Evolutionary conservation across 2,329 filamentous ascomycete species (phyloP), one percentile per base, ranked within the genome.

Genomic region (Neospermospora avenae): DNA sequence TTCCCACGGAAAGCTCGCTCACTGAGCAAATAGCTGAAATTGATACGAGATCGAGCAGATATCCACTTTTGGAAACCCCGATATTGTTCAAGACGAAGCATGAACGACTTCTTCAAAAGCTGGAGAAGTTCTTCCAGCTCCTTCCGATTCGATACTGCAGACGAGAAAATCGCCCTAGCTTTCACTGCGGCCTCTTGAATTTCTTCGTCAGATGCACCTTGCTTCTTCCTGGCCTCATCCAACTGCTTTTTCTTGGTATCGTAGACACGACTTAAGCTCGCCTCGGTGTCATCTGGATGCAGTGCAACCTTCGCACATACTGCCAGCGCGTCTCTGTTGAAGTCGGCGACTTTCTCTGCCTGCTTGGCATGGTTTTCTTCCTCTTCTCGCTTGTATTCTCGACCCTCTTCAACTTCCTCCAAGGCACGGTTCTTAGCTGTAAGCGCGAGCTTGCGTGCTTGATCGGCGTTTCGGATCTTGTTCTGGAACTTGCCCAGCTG

Each of bases 1-100:
- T 84, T 84, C 59, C 95, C 95, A 46, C 92, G 86, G 76, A 96
- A 99, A 22, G 89, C 88, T 69, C 95, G 87, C 75, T 98, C 93
- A 70, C 87, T 91, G 60, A 99, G 84, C 14, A 98, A 82, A 71
- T 95, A 96, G 55, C 84, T 88, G 75, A 99, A 99, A 63, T 90
- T 91, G 56, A 89, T 87, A 53, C 91, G 87, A 48, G 95, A 90
- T 58, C 89, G 85, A n/a, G 88, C 85, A 39, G 92, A 93, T 69
- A 99, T 97, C 67, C 87, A 84, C 25, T 86, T 83, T 69, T 93
- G 89, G 75, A 99, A 98, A 54, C 83, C 80, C 59, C 84, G 81
- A 89, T 92, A 99, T 67, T 91, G 86, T 28, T 81, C 77, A 59
- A 90, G 82, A 16, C 95, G 90, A 59, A 88, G 78, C 10, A 78